phyloP scores from a whole-genome alignment of 2,329 filamentous ascomycete species.

The Penicillium corylophilum region DNA sequence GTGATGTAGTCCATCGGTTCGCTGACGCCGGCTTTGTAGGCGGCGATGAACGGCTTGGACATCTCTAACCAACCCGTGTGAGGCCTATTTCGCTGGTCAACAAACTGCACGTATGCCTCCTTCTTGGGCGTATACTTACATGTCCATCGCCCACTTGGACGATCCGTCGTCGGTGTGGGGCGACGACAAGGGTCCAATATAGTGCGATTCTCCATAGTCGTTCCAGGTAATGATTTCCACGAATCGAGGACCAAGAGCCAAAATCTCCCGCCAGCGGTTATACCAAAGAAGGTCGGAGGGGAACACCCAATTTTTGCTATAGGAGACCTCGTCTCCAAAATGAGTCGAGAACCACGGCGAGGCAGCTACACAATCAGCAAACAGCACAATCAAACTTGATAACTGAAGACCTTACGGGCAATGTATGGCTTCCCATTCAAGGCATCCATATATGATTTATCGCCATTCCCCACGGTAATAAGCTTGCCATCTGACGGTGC shows the following conservation, averaged over 20 bases:
- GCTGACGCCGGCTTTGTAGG: constrained; percentile 49
- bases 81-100: constrained; percentile 37
- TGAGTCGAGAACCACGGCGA: constrained; percentile 56
- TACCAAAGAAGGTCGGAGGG: constrained; percentile 47
- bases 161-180: constrained; percentile 38
- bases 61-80: constrained; percentile 56
- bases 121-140: constrained; percentile 34
- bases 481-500: constrained; percentile 44
- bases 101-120: neutral
- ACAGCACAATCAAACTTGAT: neutral
- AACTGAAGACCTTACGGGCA: constrained; percentile 38
- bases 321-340: constrained; percentile 46
- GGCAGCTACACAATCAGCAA: constrained; percentile 29
- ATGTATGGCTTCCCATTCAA: constrained; percentile 49
- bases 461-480: constrained; percentile 43
- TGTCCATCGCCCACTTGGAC: constrained; percentile 54
- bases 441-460: constrained; percentile 35
- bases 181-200: constrained; percentile 51
- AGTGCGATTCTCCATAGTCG: constrained; percentile 58
- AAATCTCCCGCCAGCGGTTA: constrained; percentile 44
- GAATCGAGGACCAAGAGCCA: constrained; percentile 49
- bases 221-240: constrained; percentile 52
- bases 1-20: constrained; percentile 41
- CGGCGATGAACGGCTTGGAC: constrained; percentile 54
- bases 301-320: constrained; percentile 55